Evolutionary conservation across 2,329 filamentous ascomycete species (phyloP), one percentile per base, ranked within the genome.

Genomic region (Pyrenophora seminiperda): DNA sequence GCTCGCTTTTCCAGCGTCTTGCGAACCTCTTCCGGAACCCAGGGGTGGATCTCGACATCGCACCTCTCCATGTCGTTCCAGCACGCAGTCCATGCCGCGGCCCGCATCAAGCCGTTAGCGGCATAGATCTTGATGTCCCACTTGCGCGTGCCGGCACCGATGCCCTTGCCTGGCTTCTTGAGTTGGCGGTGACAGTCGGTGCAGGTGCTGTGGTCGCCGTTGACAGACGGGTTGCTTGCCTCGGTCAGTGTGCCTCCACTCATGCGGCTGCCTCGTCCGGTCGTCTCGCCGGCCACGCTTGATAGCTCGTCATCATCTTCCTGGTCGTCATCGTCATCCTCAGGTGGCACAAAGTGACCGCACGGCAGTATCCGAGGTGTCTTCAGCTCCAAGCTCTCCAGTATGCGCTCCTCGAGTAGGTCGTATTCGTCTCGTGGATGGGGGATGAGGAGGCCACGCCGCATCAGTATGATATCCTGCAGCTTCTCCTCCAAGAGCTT

Each of bases 61-160:
- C 97, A 90, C n/a, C 93, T 84, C 75, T 99, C 94, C 94, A 99
- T 99, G 73, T 97, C 93, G 61, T 85, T 89, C 93, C 93, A 99
- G 50, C 90, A 93, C 2, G 92, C 92, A 4, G 84, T 84, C 94
- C 94, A 99, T 0, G 94, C 93, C 0, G 91, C 91, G 4, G 90
- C 87, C 50, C 86, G 84, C 90, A 99, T 96, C 39, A 97, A 77
- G 0, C 94, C 94, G 72, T 97, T 99, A 43, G 91, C 93, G 1
- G 94, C 94, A 66, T 93, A 99, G 1, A 97, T 87, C 67, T 91
- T 94, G 70, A 97, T 81, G 22, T 86, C 83, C 79, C 90, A 94
- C 40, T 85, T 79, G 62, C 81, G 83, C 48, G 77, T 70, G 7
- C 70, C 73, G 5, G 58, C 60, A 24, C 71, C 73, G 7, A 71